Base-by-base conservation (phyloP, 108 stramenopile genomes). In the Parietichytrium sp. region DNA sequence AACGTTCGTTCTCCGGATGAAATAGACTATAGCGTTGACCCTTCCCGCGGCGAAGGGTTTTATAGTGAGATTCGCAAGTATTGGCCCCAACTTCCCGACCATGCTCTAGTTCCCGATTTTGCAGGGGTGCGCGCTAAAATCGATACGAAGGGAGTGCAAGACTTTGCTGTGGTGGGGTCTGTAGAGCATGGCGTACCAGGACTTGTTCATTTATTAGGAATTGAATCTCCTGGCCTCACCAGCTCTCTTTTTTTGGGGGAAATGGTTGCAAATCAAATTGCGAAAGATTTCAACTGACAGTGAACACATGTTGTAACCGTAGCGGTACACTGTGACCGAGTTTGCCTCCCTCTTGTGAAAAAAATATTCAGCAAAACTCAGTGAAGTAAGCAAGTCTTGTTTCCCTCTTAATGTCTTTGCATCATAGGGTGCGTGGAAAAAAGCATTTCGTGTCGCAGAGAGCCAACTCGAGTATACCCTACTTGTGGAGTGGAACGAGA, bases 1-100 rank as follows among this genome's bases (percentile, higher is more conserved):
- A 42, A 2, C 61, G 2, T 23, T 25, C 61, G 45, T 33, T 33
- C 36, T 42, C 80, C 26, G 38, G 30, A 47, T 31, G 36, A 18
- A 29, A 72, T 72, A n/a, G 85, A 87, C 79, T 86, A 87, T 48
- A 33, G 33, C 12, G 85, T 87, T 1, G 82, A 86, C 80, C 79
- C 86, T 4, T 42, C 6, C 47, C 80, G 85, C 27, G 80, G 36
- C 8, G 33, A 6, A 15, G 23, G 1, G 0, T 82, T 82, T 48
- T 54, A 55, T 48, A 48, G 25, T 49, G 72, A 33, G 15, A 83
- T 83, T 25, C 78, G 48, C 2, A 83, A 79, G 50, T 84, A 84
- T 23, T 84, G 45, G 36, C 80, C 80, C 26, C 47, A 4, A 13
- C 51, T 84, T 29, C 48, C 48, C 16, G 38, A 84, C 30, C 29